Evolutionary conservation across 192 early-diverging fungal species (phyloP).

Genomic region (Entrophospora sp.): DNA sequence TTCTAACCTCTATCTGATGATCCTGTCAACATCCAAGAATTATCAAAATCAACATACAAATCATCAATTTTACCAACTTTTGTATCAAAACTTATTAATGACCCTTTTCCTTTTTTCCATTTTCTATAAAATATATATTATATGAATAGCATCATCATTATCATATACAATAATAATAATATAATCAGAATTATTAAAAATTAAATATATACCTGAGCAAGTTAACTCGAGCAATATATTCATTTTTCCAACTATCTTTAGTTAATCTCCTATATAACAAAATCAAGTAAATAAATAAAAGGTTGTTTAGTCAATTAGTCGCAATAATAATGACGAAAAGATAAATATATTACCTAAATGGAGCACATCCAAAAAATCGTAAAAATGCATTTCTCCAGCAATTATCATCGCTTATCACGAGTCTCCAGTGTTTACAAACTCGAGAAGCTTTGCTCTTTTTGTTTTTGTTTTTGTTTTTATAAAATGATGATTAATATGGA

Average conservation of each 20-base stretch:
- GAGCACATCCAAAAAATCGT: not conserved
- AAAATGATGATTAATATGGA: not conserved
- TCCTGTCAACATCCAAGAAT: constrained; percentile 40
- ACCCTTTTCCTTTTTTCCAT: constrained; percentile 32
- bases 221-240: constrained; percentile 32
- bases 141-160: not conserved
- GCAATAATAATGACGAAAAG: not conserved
- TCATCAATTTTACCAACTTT: constrained; percentile 38
- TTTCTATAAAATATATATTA: constrained; percentile 18
- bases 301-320: not conserved
- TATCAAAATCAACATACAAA: constrained; percentile 38
- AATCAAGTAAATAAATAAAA: not conserved
- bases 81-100: constrained; percentile 36
- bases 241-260: constrained; percentile 29
- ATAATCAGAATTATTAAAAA: not conserved
- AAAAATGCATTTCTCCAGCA: constrained; percentile 4
- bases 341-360: not conserved
- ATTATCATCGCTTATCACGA: not conserved
- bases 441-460: not conserved
- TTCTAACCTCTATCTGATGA: constrained; percentile 35
- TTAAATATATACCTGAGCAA: constrained; percentile 23
- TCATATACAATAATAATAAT: not conserved
- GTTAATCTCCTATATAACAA: constrained; percentile 9
- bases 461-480: not conserved
- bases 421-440: constrained; percentile 3